phyloP scores from a whole-genome alignment of 176 grass and related monocot genomes.

The Juncus inflexus region DNA sequence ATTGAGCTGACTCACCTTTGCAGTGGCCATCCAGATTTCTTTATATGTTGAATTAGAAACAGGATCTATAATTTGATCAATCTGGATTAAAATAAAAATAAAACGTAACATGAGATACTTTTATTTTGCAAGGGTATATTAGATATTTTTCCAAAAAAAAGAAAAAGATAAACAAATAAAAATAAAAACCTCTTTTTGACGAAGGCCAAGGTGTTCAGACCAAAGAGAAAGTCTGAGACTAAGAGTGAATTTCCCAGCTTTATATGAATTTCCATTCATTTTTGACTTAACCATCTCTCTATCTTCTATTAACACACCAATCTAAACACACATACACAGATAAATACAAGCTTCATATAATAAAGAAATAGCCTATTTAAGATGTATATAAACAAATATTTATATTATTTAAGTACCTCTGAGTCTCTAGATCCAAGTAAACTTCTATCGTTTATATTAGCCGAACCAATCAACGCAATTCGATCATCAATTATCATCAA shows the following conservation, averaged over 20 bases:
- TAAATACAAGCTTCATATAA: neutral
- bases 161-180: neutral
- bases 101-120: neutral
- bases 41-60: conserved; percentile 75
- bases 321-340: conserved; percentile 35
- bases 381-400: neutral
- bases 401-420: conserved; percentile 46
- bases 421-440: conserved; percentile 97
- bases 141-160: conserved; percentile 19
- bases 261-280: conserved; percentile 97
- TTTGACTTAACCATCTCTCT: conserved; percentile 83
- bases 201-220: conserved; percentile 95
- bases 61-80: conserved; percentile 79
- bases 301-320: conserved; percentile 95
- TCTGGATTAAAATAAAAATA: conserved; percentile 39
- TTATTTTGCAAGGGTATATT: neutral
- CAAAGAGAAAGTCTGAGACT: conserved; percentile 85
- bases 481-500: conserved; percentile 99
- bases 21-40: conserved; percentile 92
- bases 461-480: conserved; percentile 86
- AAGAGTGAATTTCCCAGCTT: conserved; percentile 86
- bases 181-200: conserved; percentile 63
- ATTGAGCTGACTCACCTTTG: conserved; percentile 50
- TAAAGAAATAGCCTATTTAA: conserved; percentile 1
- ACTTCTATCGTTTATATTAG: conserved; percentile 99